Evolutionary conservation across 139 green algal genomes (phyloP), one percentile per base, ranked within the genome.

Genomic region (Desmodesmus armatus): DNA sequence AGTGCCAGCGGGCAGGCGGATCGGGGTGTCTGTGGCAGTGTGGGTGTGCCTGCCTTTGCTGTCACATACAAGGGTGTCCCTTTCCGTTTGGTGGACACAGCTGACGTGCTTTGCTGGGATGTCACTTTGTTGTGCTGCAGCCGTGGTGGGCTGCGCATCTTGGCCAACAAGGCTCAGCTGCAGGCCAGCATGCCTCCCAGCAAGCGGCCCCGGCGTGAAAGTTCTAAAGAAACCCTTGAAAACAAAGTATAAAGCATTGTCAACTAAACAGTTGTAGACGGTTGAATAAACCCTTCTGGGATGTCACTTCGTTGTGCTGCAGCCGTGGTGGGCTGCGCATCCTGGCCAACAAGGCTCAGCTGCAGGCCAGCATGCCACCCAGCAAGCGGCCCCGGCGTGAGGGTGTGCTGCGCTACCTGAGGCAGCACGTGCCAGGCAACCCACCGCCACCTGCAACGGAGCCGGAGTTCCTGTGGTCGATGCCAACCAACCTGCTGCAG

Each of bases 351-450:
- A 35, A 49, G 13, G 39, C 66, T 33, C 21, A 23, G 3, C 27
- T 78, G 6, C 65, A 25, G 2, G 25, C 44, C 5, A 49, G 35
- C 17, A 51, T 78, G 4, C 21, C 17, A 35, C 58, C n/a, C 0
- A 65, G 44, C 84, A 92, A 87, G 47, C 79, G 84, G 55, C 84
- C 80, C 55, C 85, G 91, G 23, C 73, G 80, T 0, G 75, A 89
- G 27, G 31, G 74, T 19, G 73, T 90, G 1, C 62, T 88, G 81
- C 69, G 81, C 9, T 87, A 90, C 49, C 39, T 83, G 49, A 74
- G 83, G 25, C 62, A 33, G 0, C 73, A 80, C 4, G 88, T 94
- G 3, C 74, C 87, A 2, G 55, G 70, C 39, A 82, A 94, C 55
- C 25, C 33, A 21, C 87, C 87, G 31, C 90, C 87, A 6, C 63